Evolutionary conservation across 2,329 filamentous ascomycete species (phyloP).

Genomic region (Exophiala xenobiotica): DNA sequence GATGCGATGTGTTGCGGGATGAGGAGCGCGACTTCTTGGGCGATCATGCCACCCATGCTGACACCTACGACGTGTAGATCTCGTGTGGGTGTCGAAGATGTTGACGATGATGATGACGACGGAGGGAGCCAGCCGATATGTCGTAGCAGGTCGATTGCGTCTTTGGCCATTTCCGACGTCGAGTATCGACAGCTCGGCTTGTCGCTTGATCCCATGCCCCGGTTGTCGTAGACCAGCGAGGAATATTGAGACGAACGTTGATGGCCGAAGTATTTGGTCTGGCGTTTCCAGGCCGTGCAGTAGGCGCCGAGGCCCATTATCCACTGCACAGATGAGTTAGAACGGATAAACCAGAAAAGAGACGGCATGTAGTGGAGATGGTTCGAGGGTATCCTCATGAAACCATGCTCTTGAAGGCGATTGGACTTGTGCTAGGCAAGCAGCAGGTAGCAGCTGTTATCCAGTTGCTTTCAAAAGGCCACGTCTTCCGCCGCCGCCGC

Average conservation of each 20-base stretch:
- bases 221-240: constrained; percentile 76
- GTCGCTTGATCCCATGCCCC: constrained; percentile 77
- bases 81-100: constrained; percentile 41
- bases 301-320: constrained; percentile 76
- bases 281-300: constrained; percentile 74
- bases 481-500: no score
- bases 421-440: no score
- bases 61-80: constrained; percentile 71
- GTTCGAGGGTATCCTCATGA: no score
- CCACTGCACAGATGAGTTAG: constrained; percentile 52
- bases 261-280: constrained; percentile 80
- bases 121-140: constrained; percentile 65
- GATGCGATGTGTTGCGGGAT: constrained; percentile 37
- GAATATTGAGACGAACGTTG: constrained; percentile 63
- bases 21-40: constrained; percentile 66
- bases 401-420: no score
- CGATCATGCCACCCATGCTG: constrained; percentile 89
- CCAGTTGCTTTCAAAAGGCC: no score
- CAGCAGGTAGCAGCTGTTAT: no score
- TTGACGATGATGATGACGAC: constrained; percentile 11
- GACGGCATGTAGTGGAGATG: no score
- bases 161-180: constrained; percentile 79
- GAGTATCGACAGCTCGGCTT: constrained; percentile 76
- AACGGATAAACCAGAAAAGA: no score
- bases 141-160: constrained; percentile 68